Base-by-base conservation (phyloP, 1,139 yeast species). In the Keqinozyma sinolaborantium region DNA sequence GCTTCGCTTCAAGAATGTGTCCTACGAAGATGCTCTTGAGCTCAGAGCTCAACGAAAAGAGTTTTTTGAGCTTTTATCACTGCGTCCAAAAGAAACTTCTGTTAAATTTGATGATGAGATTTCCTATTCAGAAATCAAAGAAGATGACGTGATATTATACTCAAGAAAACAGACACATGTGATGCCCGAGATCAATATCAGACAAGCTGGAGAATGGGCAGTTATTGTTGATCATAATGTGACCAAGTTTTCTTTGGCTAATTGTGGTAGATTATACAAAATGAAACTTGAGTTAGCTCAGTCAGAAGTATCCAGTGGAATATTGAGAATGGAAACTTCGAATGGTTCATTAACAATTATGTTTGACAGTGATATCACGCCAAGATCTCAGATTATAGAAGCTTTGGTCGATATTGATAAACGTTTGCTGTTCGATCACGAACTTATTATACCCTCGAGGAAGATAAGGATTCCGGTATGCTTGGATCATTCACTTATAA, bases 21-120 rank as follows among this genome's bases (percentile, higher is more conserved):
- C 50, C n/a, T 55, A 45, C 30, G 35, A 39, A 10, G 61, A 53
- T 36, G 50, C 63, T 1, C 12, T 56, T 8, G 37, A 38, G 28
- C 33, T 57, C 24, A 29, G 34, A 28, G 32, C 42, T 16, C 34
- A 43, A 30, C 42, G 60, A 29, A 30, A 34, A 11, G 35, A 31
- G 8, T 51, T 37, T 32, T 28, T 57, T 29, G 16, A 14, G 14
- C 12, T 12, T 8, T 9, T 16, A 4, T 11, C 7, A 5, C 7
- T 14, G 11, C 18, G 12, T 3, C 18, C 15, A 4, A 4, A 16
- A 10, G 13, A 13, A 4, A 24, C 25, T 3, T 9, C 3, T 3
- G 19, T 24, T 15, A 11, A 12, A 6, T n/a, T n/a, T n/a, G n/a
- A n/a, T n/a, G 34, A 28, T 19, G 20, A 18, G 3, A 5, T 3